Evolutionary conservation across 2,329 filamentous ascomycete genomes (phyloP).

Genomic region (Botrytis aclada): DNA sequence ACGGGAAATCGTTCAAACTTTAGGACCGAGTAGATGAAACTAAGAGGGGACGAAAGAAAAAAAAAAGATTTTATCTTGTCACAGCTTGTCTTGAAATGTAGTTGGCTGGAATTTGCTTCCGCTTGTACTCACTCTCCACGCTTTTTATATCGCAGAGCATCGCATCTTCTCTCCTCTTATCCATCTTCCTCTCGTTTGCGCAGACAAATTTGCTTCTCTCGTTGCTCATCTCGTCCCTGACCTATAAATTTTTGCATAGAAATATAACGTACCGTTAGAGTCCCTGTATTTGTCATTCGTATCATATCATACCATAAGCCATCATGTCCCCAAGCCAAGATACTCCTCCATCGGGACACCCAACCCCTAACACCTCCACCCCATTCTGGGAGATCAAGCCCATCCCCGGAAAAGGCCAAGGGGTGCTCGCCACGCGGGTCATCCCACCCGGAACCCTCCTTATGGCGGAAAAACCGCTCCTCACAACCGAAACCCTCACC

Average conservation of each 20-base stretch:
- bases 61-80: conserved; percentile 18
- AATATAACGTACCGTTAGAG: background rate
- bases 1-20: conserved; percentile 24
- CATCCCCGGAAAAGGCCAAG: conserved; percentile 34
- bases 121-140: background rate
- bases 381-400: conserved; percentile 26
- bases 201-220: background rate
- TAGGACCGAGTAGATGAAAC: background rate
- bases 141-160: background rate
- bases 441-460: conserved; percentile 34
- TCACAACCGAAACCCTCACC: conserved; percentile 32
- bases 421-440: conserved; percentile 29
- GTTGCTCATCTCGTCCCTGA: background rate
- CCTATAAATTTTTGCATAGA: background rate
- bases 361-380: conserved; percentile 3
- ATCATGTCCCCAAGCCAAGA: conserved; percentile 25
- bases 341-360: conserved; percentile 9
- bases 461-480: conserved; percentile 33
- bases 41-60: background rate
- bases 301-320: background rate
- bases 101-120: conserved; percentile 3
- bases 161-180: background rate
- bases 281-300: background rate
- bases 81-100: background rate
- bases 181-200: background rate